Percentiles rank a stretch among this genome's conserved stretches.
Conservation (phyloP, 108 stramenopile species). For the Skeletonema potamos region DNA sequence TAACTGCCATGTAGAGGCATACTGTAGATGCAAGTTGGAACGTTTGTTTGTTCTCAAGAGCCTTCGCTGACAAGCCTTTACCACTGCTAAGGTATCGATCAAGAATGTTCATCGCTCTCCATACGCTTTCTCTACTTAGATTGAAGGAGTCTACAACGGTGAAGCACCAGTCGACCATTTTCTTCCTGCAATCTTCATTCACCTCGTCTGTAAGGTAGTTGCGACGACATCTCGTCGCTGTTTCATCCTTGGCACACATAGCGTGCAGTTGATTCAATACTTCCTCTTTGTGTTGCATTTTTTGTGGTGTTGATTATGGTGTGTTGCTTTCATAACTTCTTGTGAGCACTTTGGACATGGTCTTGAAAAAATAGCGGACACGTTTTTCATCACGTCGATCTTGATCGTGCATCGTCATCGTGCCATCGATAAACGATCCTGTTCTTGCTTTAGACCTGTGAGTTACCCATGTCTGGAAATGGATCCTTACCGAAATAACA, state of each 20-base stretch:
- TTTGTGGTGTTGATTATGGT: not conserved
- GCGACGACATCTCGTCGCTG: not conserved
- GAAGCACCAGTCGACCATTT: conserved; percentile 38
- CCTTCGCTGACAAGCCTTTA: conserved; percentile 5
- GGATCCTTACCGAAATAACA: too few relatives aligned
- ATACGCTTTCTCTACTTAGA: conserved; percentile 22
- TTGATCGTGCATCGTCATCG: too few relatives aligned
- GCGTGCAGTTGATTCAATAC: not conserved
- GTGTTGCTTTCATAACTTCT: not conserved
- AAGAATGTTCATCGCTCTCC: conserved; percentile 20
- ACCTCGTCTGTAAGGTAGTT: conserved; percentile 16
- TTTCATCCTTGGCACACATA: not conserved
- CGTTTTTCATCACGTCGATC: too few relatives aligned
- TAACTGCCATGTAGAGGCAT: conserved; percentile 36
- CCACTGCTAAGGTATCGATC: conserved; percentile 31
- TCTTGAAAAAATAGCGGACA: not conserved
- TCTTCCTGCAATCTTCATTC: conserved; percentile 20
- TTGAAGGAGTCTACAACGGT: conserved; percentile 18
- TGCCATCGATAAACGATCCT: too few relatives aligned
- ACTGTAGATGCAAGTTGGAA: conserved; percentile 29
- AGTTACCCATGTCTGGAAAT: too few relatives aligned
- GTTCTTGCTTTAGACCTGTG: too few relatives aligned
- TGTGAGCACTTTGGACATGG: not conserved
- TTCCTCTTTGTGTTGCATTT: not conserved
- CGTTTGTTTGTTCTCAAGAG: conserved; percentile 5